phyloP scores from a whole-genome alignment of 441 rosid species.

The Croton laevigatus region DNA sequence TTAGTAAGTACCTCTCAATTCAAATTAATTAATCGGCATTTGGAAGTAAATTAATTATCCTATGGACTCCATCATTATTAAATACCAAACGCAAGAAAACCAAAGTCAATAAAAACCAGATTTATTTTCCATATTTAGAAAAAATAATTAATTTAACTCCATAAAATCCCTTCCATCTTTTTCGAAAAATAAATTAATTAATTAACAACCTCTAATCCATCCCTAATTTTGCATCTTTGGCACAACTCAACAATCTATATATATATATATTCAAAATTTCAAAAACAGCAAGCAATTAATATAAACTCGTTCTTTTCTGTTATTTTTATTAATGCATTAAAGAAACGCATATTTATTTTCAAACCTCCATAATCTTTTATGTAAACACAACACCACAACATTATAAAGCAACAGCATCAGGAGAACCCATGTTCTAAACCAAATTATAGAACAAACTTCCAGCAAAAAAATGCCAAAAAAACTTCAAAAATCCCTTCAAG shows the following conservation, averaged over 20 bases:
- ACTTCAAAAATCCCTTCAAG: slow-evolving; percentile 55
- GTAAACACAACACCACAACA: neutral
- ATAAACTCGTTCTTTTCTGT: neutral
- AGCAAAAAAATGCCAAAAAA: slow-evolving; percentile 47
- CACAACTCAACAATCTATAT: slow-evolving; percentile 4
- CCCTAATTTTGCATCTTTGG: neutral
- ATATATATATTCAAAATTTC: neutral
- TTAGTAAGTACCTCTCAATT: no score
- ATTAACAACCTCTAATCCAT: neutral
- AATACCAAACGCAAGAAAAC: no score
- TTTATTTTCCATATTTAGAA: neutral
- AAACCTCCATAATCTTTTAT: neutral
- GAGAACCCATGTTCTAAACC: no score
- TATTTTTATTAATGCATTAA: slow-evolving; percentile 1
- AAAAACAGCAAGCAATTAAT: slow-evolving; percentile 13
- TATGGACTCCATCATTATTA: no score
- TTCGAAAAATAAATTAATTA: no score
- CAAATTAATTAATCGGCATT: no score
- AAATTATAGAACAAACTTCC: neutral
- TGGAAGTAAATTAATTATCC: no score
- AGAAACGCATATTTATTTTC: neutral
- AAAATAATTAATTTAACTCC: neutral
- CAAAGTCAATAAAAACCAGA: neutral
- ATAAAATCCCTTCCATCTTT: neutral
- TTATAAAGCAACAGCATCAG: neutral